These are phyloP conservation scores for Podospora tetraspora DNA, from an alignment of 495 filamentous ascomycete genomes.

Conservation along the genomic window DNA sequence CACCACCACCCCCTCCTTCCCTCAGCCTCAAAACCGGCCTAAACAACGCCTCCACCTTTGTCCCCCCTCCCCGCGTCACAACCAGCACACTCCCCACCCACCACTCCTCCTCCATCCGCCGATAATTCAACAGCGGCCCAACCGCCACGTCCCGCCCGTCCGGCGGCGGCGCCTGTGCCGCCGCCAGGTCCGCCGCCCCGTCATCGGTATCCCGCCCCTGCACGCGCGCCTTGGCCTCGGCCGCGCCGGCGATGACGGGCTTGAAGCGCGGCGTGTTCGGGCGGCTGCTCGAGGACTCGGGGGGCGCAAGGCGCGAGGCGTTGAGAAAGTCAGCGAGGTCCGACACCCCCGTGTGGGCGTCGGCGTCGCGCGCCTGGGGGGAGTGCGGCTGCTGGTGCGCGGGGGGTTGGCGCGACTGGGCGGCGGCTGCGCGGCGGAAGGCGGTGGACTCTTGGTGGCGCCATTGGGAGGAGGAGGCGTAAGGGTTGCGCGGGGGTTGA, in stretches of 20 bases:
- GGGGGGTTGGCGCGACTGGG: constrained; percentile 24
- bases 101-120: constrained; percentile 64
- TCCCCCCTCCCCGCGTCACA: constrained; percentile 62
- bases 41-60: constrained; percentile 27
- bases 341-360: constrained; percentile 33
- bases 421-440: constrained; percentile 26
- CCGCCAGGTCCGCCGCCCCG: background rate
- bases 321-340: constrained; percentile 50
- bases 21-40: constrained; percentile 30
- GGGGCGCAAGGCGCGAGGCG: constrained; percentile 39
- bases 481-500: constrained; percentile 34
- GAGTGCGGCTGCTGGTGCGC: constrained; percentile 10
- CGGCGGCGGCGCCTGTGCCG: constrained; percentile 9
- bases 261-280: constrained; percentile 31
- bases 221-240: constrained; percentile 24
- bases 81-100: constrained; percentile 85
- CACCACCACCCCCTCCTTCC: constrained; percentile 18
- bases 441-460: constrained; percentile 49
- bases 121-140: constrained; percentile 80
- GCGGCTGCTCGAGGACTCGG: constrained; percentile 6
- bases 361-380: constrained; percentile 37
- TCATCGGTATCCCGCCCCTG: constrained; percentile 2
- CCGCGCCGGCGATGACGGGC: constrained; percentile 38
- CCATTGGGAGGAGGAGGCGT: constrained; percentile 47
- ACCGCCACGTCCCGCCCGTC: constrained; percentile 61